Percentiles rank a stretch among this genome's conserved stretches.
phyloP scores from a whole-genome alignment of 2,329 filamentous ascomycete species.

The Clonostachys byssicola region DNA sequence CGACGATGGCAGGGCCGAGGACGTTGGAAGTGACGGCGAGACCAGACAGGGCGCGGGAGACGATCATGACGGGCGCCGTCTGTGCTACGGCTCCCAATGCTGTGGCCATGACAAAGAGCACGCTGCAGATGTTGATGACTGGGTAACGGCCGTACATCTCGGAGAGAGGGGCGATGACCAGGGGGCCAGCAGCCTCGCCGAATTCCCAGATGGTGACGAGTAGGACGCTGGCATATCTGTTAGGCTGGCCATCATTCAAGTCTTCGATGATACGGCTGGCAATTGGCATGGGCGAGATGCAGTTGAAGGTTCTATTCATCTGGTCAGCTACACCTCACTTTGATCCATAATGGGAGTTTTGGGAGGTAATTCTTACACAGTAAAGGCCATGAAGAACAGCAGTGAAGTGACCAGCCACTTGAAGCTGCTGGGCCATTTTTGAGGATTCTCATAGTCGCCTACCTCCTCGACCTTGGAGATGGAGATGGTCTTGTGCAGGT shows the following conservation, averaged over 20 bases:
- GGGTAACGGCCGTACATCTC: slow-evolving; percentile 55
- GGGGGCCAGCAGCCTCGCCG: slow-evolving; percentile 57
- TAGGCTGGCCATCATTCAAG: slow-evolving; percentile 17
- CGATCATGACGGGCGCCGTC: slow-evolving; percentile 41
- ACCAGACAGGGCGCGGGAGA: slow-evolving; percentile 53
- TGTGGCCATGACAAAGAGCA: slow-evolving; percentile 44
- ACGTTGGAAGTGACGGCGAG: slow-evolving; percentile 61
- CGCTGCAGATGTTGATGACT: slow-evolving; percentile 49
- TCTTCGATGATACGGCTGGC: slow-evolving; percentile 46
- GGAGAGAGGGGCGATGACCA: slow-evolving; percentile 57
- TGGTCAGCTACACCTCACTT: no score
- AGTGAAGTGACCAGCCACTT: slow-evolving; percentile 50
- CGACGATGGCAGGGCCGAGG: slow-evolving; percentile 58
- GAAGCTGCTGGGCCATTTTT: slow-evolving; percentile 45
- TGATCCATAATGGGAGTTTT: no score
- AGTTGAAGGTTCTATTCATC: slow-evolving; percentile 41
- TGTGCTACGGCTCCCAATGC: slow-evolving; percentile 38
- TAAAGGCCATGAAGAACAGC: slow-evolving; percentile 50
- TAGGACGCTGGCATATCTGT: slow-evolving; percentile 47
- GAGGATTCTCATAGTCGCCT: slow-evolving; percentile 33
- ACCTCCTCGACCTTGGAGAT: background rate
- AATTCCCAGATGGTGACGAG: slow-evolving; percentile 70
- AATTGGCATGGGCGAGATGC: slow-evolving; percentile 50
- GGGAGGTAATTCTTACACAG: slow-evolving; percentile 32
- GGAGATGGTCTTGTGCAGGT: background rate